Conservation (phyloP, 352 stramenopile genomes). For the Globisporangium solare region DNA sequence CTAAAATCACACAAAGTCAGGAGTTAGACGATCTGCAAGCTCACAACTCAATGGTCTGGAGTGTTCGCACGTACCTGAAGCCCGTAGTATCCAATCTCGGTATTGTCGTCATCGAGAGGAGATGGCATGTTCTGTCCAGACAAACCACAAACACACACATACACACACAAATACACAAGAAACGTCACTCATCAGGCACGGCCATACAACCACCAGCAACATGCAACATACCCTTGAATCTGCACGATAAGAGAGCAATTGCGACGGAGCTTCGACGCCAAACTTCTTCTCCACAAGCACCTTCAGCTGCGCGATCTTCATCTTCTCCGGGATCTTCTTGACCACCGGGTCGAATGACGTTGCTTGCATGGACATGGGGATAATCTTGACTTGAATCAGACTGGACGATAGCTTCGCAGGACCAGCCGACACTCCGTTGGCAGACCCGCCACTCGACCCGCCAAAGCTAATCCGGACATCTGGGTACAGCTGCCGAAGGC, state of each 20-base stretch:
- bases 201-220: neutral
- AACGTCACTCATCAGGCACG: neutral
- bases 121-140: slow-evolving; percentile 52
- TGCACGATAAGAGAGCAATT: slow-evolving; percentile 55
- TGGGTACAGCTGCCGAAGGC: slow-evolving; percentile 48
- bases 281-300: slow-evolving; percentile 72
- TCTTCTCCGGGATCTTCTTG: slow-evolving; percentile 70
- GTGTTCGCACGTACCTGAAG: slow-evolving; percentile 39
- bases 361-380: slow-evolving; percentile 72
- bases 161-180: no score
- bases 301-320: slow-evolving; percentile 75
- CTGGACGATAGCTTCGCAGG: slow-evolving; percentile 44
- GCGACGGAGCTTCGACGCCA: slow-evolving; percentile 38
- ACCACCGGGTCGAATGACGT: slow-evolving; percentile 55
- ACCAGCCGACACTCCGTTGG: neutral
- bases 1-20: slow-evolving; percentile 16
- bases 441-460: slow-evolving; percentile 10
- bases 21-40: no score
- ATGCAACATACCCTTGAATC: slow-evolving; percentile 40
- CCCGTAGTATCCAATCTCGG: slow-evolving; percentile 69
- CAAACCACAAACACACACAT: neutral
- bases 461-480: slow-evolving; percentile 31
- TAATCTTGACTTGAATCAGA: slow-evolving; percentile 58
- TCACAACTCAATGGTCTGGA: no score
- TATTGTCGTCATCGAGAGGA: slow-evolving; percentile 62